Evolutionary conservation across 495 filamentous ascomycete species (phyloP), one percentile per base, ranked within the genome.

Genomic region (Talaromyces proteolyticus): DNA sequence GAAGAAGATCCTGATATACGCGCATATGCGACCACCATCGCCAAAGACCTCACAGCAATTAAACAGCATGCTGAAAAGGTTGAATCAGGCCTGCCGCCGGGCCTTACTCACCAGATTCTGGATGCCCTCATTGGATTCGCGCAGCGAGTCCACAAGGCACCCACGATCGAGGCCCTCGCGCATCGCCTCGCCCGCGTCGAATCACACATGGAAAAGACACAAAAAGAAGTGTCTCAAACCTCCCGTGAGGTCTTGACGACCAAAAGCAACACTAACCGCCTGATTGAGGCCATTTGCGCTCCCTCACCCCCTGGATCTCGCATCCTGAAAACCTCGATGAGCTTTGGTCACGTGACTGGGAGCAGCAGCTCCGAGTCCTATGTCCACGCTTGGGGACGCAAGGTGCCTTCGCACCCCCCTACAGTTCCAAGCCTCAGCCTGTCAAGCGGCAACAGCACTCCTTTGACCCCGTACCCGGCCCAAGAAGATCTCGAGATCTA

Each of bases 401-500:
- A 11, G 4, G 40, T 42, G 40, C 40, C 40, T 18, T 18, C 40
- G 21, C 2, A 42, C 40, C 40, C 40, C 11, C 40, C 40, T 21
- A 18, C 40, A 3, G 40, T 42, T 4, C 40, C 18, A 7, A 18
- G n/a, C 17, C 4, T 18, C 3, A 18, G 40, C 4, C 2, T 42
- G 3, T 18, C 8, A 14, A 42, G 40, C 20, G 40, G 40, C 16
- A 20, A 10, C 4, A 42, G 40, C 40, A 18, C n/a, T 4, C 40
- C 18, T 4, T 18, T 17, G 18, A 42, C n/a, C 40, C 40, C 49
- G 4, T 24, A 3, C 42, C 25, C 23, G 2, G n/a, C 7, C 11
- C 25, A 45, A 24, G 39, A 46, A 22, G 44, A 46, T 22, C 44
- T 46, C 3, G 44, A 46, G 44, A 24, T 46, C 11, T 36, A 46